Evolutionary conservation across 345 rosid species (phyloP).

Genomic region (Brassica napus): DNA sequence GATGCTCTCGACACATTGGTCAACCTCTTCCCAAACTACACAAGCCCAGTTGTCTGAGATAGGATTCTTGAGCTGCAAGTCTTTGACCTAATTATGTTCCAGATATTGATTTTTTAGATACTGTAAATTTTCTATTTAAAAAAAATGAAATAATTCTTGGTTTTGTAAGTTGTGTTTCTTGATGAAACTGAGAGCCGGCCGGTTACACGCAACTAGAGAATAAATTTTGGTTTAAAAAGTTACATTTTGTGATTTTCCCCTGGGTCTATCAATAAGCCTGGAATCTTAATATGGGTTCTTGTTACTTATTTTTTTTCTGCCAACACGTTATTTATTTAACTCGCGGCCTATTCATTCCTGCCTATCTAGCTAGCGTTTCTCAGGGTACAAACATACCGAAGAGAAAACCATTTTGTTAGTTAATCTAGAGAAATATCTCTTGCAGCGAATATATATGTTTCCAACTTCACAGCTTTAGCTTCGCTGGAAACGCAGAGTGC

Average conservation of each 20-base stretch:
- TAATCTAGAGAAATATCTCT: constrained; percentile 28
- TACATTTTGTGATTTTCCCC: neutral
- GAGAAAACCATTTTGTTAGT: constrained; percentile 27
- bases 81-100: constrained; percentile 12
- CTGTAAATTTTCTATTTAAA: constrained; percentile 23
- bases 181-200: constrained; percentile 11
- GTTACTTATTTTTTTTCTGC: neutral
- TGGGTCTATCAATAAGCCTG: neutral
- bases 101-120: constrained; percentile 24
- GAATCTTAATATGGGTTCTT: neutral
- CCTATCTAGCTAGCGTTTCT: constrained; percentile 4
- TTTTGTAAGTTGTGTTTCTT: constrained; percentile 4
- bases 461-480: constrained; percentile 28
- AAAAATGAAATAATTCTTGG: constrained; percentile 16
- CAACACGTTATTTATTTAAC: neutral
- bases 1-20: constrained; percentile 67
- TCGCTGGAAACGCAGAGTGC: neutral
- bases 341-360: neutral
- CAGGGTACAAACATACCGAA: constrained; percentile 27
- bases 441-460: constrained; percentile 27
- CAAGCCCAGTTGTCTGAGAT: constrained; percentile 41
- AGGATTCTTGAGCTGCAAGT: constrained; percentile 25
- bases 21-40: constrained; percentile 73
- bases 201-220: constrained; percentile 18
- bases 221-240: constrained; percentile 8